Evolutionary conservation across 352 stramenopile genomes (phyloP).

Genomic region (Peronosclerospora sorghi): DNA sequence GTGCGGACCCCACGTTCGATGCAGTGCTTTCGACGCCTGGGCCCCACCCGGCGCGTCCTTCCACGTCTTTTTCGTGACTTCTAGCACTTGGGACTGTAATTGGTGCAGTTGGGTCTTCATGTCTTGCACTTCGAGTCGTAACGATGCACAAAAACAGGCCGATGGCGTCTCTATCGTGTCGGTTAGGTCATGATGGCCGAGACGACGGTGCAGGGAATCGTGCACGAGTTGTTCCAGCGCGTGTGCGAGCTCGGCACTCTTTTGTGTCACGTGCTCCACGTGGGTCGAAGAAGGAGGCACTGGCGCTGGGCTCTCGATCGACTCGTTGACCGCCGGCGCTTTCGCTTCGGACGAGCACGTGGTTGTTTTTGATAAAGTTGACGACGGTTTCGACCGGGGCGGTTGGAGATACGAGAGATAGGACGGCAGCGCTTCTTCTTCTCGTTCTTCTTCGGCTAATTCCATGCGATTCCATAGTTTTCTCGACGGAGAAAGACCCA

Average conservation of each 20-base stretch:
- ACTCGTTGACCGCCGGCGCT: too few relatives aligned
- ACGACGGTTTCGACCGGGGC: slow-evolving; percentile 19
- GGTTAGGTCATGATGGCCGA: slow-evolving; percentile 4
- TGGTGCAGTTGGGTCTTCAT: slow-evolving; percentile 32
- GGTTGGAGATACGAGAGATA: slow-evolving; percentile 62
- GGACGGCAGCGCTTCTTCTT: slow-evolving; percentile 58
- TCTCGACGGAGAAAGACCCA: slow-evolving; percentile 29
- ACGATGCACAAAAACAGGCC: slow-evolving; percentile 28
- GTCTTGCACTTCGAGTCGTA: slow-evolving; percentile 42
- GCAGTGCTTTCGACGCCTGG: neutral
- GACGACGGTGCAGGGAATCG: slow-evolving; percentile 21
- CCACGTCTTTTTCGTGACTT: slow-evolving; percentile 14
- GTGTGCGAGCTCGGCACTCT: slow-evolving; percentile 46
- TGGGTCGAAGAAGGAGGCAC: slow-evolving; percentile 9
- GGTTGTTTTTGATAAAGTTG: neutral
- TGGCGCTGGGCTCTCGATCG: too few relatives aligned
- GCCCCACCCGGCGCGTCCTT: slow-evolving; percentile 9
- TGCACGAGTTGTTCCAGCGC: slow-evolving; percentile 47
- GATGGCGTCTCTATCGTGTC: slow-evolving; percentile 1
- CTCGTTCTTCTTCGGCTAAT: slow-evolving; percentile 52
- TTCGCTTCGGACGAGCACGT: neutral
- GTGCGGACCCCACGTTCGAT: slow-evolving; percentile 9
- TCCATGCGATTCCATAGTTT: slow-evolving; percentile 58
- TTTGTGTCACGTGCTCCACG: slow-evolving; percentile 27
- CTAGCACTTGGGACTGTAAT: slow-evolving; percentile 38